Evolutionary conservation across 2,329 filamentous ascomycete species (phyloP).

Genomic region (Alternaria ethzedia): DNA sequence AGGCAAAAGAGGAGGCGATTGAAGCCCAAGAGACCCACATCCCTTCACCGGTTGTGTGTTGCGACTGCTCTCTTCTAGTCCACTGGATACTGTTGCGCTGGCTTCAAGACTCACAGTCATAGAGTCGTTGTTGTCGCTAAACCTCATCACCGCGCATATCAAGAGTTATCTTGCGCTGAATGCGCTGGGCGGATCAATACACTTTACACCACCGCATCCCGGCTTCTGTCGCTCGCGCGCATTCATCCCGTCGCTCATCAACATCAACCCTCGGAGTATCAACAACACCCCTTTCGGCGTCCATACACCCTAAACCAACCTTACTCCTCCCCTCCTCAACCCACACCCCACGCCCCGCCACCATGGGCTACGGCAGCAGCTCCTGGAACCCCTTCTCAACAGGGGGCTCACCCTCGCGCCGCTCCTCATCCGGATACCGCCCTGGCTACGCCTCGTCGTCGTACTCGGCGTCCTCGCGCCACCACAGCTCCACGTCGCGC

Average conservation of each 20-base stretch:
- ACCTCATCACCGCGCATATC: not conserved
- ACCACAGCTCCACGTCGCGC: conserved; percentile 69
- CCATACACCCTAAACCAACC: conserved; percentile 18
- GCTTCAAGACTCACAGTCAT: conserved; percentile 1
- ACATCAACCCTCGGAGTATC: not conserved
- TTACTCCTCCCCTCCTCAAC: conserved; percentile 6
- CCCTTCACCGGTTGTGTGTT: conserved; percentile 10
- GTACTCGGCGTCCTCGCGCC: conserved; percentile 34
- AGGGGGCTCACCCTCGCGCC: conserved; percentile 19
- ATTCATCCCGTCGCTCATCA: conserved; percentile 3
- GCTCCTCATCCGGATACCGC: conserved; percentile 34
- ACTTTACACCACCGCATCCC: conserved; percentile 24
- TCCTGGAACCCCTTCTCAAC: conserved; percentile 44
- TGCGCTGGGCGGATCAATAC: conserved; percentile 25
- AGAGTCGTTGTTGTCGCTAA: not conserved
- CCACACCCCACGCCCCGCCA: conserved; percentile 3
- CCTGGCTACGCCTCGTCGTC: conserved; percentile 40
- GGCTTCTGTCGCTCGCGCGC: conserved; percentile 13
- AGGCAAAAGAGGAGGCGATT: conserved; percentile 8
- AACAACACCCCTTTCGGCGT: conserved; percentile 8
- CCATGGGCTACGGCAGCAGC: conserved; percentile 35
- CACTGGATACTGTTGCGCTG: not conserved
- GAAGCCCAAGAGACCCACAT: conserved; percentile 27
- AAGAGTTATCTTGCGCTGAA: conserved; percentile 7
- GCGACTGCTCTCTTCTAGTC: not conserved